Base-by-base conservation (phyloP, 2,329 filamentous ascomycete species). In the Fusarium oxysporum region DNA sequence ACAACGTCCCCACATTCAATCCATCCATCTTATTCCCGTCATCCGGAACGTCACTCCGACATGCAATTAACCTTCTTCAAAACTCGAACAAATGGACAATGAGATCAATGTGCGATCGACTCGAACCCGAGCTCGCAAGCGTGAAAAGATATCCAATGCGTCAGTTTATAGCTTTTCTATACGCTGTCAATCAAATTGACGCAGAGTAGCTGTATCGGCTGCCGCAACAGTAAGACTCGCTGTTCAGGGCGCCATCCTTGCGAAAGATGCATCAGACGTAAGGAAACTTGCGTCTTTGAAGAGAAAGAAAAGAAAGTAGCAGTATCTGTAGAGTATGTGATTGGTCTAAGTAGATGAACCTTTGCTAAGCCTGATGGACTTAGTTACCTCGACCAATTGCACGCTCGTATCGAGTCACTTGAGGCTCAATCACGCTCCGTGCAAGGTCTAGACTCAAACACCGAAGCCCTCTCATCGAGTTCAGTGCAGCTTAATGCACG, bases 221-320 rank as follows among this genome's bases (percentile, higher is more conserved):
- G 72, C n/a, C 73, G 72, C 14, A 75, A 61, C 30, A 68, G 72
- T 47, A 75, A 75, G 55, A 58, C 61, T 45, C 62, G 72, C 17
- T 75, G 72, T 41, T 75, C 72, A 6, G 72, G 72, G 5, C 68
- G 56, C 14, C 44, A 66, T 41, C 66, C 72, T 4, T 75, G 72
- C 40, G 72, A 75, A 25, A 61, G 58, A 60, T 75, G 72, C 16
- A 60, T 68, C 21, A 59, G 48, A n/a, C 60, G 72, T 9, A 71
- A 71, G 16, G 72, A 73, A 40, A 44, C 51, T 0, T 75, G 72
- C 25, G 23, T 65, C 32, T 75, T 65, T 47, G 72, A 74, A 41
- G 72, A 74, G 19, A 74, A 70, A n/a, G 71, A 74, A 55, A 70
- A 58, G 57, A 74, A 74, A 32, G 28, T 63, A 4, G 19, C 72